These are phyloP conservation scores for Gastrolobium bilobum DNA, from an alignment of 306 rosid species.

Conservation along the genomic window DNA sequence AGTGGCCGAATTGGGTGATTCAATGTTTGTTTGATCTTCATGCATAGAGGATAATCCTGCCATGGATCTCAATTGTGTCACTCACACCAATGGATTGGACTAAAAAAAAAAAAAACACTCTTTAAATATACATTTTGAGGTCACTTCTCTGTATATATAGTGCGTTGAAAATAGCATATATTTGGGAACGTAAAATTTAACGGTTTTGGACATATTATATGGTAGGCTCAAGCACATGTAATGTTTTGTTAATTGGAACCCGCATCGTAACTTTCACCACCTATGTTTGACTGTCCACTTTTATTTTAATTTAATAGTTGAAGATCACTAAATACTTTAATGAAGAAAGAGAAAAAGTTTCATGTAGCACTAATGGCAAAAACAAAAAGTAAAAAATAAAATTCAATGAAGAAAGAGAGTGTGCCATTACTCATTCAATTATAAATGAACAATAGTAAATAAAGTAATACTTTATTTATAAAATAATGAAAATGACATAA, in stretches of 20 bases:
- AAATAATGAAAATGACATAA: background rate
- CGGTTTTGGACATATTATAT: background rate
- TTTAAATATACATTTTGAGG: background rate
- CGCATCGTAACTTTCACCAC: background rate
- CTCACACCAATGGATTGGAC: background rate
- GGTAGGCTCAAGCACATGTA: background rate
- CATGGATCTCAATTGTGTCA: background rate
- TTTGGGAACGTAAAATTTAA: background rate
- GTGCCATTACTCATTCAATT: background rate
- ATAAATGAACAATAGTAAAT: background rate
- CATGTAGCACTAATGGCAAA: no score
- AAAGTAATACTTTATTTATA: background rate
- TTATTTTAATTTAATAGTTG: background rate
- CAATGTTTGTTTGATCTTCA: background rate
- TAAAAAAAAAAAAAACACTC: background rate
- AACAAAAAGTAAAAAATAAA: no score
- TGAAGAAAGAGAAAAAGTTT: background rate
- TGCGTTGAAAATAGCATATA: background rate
- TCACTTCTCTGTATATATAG: background rate
- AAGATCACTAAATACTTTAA: background rate
- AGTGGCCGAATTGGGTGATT: background rate
- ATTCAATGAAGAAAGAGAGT: background rate
- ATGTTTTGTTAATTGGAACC: no score
- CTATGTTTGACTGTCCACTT: no score
- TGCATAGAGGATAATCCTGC: background rate